Percentiles rank a stretch among this genome's conserved stretches.
Conservation (phyloP, 192 early-diverging fungal genomes). For the Coemansia sp. region DNA sequence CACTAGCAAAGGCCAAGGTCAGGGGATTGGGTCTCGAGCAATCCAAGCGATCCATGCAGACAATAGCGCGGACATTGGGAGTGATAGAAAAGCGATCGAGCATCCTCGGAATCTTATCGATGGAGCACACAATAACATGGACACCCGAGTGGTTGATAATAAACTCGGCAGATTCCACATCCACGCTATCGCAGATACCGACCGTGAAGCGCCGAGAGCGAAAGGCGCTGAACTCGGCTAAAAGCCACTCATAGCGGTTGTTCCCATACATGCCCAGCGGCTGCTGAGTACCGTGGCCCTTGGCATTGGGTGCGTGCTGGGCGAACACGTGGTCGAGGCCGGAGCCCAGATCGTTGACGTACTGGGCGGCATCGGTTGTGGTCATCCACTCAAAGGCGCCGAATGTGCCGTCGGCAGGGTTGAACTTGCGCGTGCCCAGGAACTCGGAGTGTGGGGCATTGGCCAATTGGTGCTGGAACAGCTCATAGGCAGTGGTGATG, state of each 20-base stretch:
- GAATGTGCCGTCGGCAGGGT: conserved; percentile 2
- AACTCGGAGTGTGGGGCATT: conserved; percentile 51
- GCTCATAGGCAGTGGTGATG: conserved; percentile 31
- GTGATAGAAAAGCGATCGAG: conserved; percentile 57
- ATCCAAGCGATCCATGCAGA: conserved; percentile 71
- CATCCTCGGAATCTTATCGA: conserved; percentile 66
- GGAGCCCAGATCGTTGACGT: conserved; percentile 62
- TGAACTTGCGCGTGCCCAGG: conserved; percentile 20
- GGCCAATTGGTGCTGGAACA: conserved; percentile 22
- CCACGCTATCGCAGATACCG: conserved; percentile 76
- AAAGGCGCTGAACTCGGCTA: conserved; percentile 61
- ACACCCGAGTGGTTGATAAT: conserved; percentile 77
- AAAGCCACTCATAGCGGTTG: conserved; percentile 73
- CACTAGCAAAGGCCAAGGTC: conserved; percentile 23
- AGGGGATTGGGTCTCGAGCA: conserved; percentile 13
- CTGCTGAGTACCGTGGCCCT: conserved; percentile 29
- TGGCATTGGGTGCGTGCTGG: conserved; percentile 8
- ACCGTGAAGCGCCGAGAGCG: conserved; percentile 62
- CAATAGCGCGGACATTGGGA: conserved; percentile 67
- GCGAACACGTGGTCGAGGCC: conserved; percentile 65
- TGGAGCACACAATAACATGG: conserved; percentile 59
- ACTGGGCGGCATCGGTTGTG: conserved; percentile 67
- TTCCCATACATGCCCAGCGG: conserved; percentile 64
- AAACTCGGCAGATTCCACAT: conserved; percentile 67
- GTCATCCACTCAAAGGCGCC: conserved; percentile 31